phyloP scores from a whole-genome alignment of 2,329 filamentous ascomycete species.

The Aspergillus floridensis region DNA sequence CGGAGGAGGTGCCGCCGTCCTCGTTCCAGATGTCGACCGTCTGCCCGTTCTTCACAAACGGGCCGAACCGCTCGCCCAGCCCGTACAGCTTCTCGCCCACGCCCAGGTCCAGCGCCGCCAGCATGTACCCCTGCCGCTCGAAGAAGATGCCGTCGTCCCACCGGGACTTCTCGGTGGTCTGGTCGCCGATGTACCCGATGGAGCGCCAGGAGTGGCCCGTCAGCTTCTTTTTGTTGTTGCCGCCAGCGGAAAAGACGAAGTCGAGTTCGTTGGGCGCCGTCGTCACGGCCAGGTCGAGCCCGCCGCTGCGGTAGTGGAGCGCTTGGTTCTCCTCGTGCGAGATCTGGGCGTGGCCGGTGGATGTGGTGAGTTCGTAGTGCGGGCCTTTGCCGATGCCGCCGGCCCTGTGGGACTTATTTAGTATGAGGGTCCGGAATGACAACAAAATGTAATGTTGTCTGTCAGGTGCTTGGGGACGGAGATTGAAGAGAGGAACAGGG shows the following conservation, averaged over 20 bases:
- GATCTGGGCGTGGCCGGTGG: constrained; percentile 30
- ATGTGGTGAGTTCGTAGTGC: constrained; percentile 32
- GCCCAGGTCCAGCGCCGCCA: constrained; percentile 38
- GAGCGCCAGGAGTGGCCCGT: constrained; percentile 41
- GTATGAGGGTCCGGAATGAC: too few relatives aligned
- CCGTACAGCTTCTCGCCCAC: constrained; percentile 68
- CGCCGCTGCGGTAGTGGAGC: constrained; percentile 34
- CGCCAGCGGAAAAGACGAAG: constrained; percentile 25
- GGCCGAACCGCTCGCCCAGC: constrained; percentile 72
- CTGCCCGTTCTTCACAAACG: constrained; percentile 74
- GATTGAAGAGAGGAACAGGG: too few relatives aligned
- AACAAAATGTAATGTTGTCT: too few relatives aligned
- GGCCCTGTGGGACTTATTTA: constrained; percentile 19
- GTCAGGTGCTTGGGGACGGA: too few relatives aligned
- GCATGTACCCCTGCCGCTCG: constrained; percentile 40
- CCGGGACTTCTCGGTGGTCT: constrained; percentile 32
- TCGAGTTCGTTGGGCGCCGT: constrained; percentile 35
- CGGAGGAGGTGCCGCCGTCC: constrained; percentile 48
- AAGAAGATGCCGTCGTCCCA: constrained; percentile 37
- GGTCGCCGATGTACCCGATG: constrained; percentile 39
- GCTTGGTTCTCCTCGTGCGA: constrained; percentile 24
- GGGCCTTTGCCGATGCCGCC: constrained; percentile 37
- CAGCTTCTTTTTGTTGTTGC: constrained; percentile 23
- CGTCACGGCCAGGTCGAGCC: constrained; percentile 33
- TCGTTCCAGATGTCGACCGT: constrained; percentile 63